Evolutionary conservation across 1,284 basidiomycete genomes (phyloP).

Genomic region (Puccinia coronata): DNA sequence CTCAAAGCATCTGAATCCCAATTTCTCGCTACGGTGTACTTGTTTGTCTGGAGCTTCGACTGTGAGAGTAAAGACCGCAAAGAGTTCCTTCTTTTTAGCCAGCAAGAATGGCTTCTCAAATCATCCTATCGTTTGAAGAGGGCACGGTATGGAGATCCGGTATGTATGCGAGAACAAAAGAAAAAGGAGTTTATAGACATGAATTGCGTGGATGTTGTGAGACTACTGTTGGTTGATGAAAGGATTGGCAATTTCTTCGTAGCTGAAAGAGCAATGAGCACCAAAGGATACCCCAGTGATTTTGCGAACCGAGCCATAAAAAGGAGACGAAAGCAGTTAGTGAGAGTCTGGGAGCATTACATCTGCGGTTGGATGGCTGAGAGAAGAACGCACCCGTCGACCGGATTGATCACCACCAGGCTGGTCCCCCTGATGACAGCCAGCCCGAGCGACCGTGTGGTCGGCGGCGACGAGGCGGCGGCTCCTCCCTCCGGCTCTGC

Average conservation of each 20-base stretch:
- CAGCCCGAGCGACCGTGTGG: slow-evolving; percentile 73
- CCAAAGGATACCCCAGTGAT: too few species aligned
- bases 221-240: slow-evolving; percentile 50
- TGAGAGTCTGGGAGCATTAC: too few species aligned
- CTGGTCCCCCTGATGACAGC: slow-evolving; percentile 88
- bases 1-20: too few species aligned
- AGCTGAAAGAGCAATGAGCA: slow-evolving; percentile 24
- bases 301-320: background rate
- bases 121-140: too few species aligned
- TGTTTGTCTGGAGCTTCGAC: too few species aligned
- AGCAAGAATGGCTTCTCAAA: too few species aligned
- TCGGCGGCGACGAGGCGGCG: slow-evolving; percentile 53
- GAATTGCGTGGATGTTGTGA: background rate
- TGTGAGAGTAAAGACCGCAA: too few species aligned
- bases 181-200: background rate
- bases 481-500: slow-evolving; percentile 53
- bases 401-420: slow-evolving; percentile 84
- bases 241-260: slow-evolving; percentile 52
- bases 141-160: too few species aligned
- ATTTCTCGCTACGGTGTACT: too few species aligned
- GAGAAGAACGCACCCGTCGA: slow-evolving; percentile 72
- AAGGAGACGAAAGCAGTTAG: slow-evolving; percentile 7
- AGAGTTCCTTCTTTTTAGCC: too few species aligned
- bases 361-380: too few species aligned
- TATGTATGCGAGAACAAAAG: too few species aligned